Base-by-base conservation (phyloP, 768 basidiomycete species). In the Heimioporus sp. region DNA sequence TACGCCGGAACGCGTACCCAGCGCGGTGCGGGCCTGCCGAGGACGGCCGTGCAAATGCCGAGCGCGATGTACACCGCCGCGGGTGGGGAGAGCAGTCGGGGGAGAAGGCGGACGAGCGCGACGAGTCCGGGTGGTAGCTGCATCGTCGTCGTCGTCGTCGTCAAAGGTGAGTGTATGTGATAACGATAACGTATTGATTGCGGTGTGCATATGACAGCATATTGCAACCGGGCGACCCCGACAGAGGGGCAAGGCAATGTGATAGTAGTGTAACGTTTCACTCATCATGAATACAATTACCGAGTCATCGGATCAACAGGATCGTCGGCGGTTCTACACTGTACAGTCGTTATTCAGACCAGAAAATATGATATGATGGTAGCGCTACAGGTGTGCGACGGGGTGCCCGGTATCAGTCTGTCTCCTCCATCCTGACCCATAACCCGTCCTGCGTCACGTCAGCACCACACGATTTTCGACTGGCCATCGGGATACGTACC, bases 91-190 rank as follows among this genome's bases (percentile, higher is more conserved):
- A 59, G 34, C 0, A 72, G 28, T 7, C 50, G 58, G 10, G 71
- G 72, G 0, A 73, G 56, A 5, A 65, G 56, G 24, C 60, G 65
- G 13, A 65, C 48, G 7, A 73, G 38, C 20, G 72, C 71, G 8
- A 65, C 54, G 2, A 72, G 59, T 28, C 70, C 72, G 11, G 72
- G 72, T 0, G 73, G 67, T 2, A 67, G 48, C 24, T 46, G 52
- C 60, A 60, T 62, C 24, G 24, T 28, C 24, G 24, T 28, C 4
- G 24, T 28, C 24, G 24, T 28, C n/a, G n/a, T n/a, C n/a, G 24
- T 28, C 24, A 28, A 5, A 7, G 24, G 24, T 5, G 24, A 28
- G 24, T 28, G 6, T 28, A 5, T 28, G 24, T 28, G 7, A 6
- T 28, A 6, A 1, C 24, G 24, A n/a, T n/a, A n/a, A n/a, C n/a